Conservation (phyloP, 371 early-diverging fungal species). For the Mucor irregularis region DNA sequence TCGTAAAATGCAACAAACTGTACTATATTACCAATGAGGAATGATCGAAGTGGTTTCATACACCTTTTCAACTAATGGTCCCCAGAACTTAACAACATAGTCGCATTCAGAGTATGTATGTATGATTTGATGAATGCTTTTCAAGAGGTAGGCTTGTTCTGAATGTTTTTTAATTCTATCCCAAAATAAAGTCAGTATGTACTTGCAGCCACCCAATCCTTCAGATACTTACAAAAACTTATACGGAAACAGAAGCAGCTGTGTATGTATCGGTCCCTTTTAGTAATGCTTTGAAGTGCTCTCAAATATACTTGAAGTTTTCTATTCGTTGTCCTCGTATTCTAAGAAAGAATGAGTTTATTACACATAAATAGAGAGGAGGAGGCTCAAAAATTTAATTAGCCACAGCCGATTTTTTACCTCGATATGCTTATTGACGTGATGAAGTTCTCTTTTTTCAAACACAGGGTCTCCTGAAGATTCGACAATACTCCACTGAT, state of each 20-base stretch:
- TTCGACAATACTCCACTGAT: conserved; percentile 8
- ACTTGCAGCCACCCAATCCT: conserved; percentile 12
- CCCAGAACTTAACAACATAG: conserved; percentile 14
- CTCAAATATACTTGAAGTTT: conserved; percentile 4
- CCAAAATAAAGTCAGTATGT: conserved; percentile 13
- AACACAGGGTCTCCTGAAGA: conserved; percentile 11
- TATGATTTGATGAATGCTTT: conserved; percentile 1
- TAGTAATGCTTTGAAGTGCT: background rate
- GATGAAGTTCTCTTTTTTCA: conserved; percentile 13
- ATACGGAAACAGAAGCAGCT: conserved; percentile 6
- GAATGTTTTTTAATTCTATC: conserved; percentile 14
- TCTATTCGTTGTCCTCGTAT: conserved; percentile 10
- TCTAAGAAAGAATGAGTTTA: conserved; percentile 12
- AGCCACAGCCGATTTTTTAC: conserved; percentile 9
- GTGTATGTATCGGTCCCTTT: conserved; percentile 5
- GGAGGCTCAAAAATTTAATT: too few relatives aligned
- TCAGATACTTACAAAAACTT: conserved; percentile 15
- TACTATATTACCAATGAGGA: conserved; percentile 15
- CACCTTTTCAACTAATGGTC: conserved; percentile 15
- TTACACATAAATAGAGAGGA: too few relatives aligned
- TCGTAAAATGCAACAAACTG: conserved; percentile 8
- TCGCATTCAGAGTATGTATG: conserved; percentile 8
- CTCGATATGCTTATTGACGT: conserved; percentile 8
- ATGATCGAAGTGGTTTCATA: conserved; percentile 10
- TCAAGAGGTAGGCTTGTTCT: conserved; percentile 12